These are phyloP conservation scores for Eucalyptus cladocalyx DNA, from an alignment of 345 rosid genomes.

Conservation along the genomic window DNA sequence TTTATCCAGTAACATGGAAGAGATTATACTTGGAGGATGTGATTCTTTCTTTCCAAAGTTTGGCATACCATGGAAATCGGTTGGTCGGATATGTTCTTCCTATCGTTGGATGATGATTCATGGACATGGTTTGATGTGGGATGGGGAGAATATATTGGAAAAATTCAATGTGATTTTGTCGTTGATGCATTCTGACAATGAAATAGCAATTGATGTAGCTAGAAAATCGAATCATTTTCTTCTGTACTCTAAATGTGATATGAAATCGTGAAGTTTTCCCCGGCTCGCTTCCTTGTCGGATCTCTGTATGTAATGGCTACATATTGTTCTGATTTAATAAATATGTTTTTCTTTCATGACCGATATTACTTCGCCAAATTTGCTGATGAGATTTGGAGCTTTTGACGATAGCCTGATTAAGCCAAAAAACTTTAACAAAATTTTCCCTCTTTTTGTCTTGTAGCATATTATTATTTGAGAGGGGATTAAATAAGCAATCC, in stretches of 20 bases:
- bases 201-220: neutral
- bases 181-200: neutral
- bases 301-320: neutral
- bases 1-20: neutral
- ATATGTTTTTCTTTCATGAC: neutral
- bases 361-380: neutral
- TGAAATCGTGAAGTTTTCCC: neutral
- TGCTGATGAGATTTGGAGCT: neutral
- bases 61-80: neutral
- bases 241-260: neutral
- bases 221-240: neutral
- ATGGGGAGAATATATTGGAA: neutral
- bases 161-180: neutral
- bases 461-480: neutral
- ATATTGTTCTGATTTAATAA: neutral
- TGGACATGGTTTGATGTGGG: neutral
- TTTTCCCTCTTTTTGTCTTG: neutral
- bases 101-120: neutral
- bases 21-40: neutral
- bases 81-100: neutral
- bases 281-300: neutral
- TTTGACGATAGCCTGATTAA: neutral
- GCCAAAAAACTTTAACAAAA: neutral
- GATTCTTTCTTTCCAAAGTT: neutral
- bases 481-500: neutral